Percentiles rank a stretch among this genome's conserved stretches.
Conservation (phyloP, 164 flowering plant genomes). For the Cinnamomum micranthum region DNA sequence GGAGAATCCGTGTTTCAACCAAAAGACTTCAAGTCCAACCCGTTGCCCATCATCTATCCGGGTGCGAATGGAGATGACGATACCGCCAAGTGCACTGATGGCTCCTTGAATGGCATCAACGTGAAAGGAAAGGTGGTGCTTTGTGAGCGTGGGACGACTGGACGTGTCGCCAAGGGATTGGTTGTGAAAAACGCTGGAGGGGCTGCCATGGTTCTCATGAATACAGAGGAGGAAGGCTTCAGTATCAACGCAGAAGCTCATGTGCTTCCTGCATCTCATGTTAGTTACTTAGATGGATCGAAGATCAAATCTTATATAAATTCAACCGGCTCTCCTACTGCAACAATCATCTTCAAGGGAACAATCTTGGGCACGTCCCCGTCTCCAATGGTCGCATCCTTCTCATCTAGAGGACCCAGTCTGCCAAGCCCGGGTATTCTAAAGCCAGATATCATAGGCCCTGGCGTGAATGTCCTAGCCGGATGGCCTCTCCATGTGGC, state of each 20-base stretch:
- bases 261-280: constrained; percentile 21
- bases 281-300: constrained; percentile 16
- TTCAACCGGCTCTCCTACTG: constrained; percentile 8
- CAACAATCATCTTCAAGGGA: constrained; percentile 21
- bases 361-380: constrained; percentile 28
- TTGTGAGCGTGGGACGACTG: constrained; percentile 16
- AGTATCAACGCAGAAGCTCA: not conserved
- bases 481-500: constrained; percentile 29
- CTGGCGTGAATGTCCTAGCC: constrained; percentile 31
- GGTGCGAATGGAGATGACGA: not conserved
- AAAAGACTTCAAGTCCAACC: not conserved
- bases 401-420: constrained; percentile 36
- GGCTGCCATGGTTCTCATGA: not conserved
- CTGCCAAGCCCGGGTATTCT: constrained; percentile 21
- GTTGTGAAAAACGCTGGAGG: constrained; percentile 5
- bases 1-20: constrained; percentile 35
- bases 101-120: not conserved
- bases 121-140: constrained; percentile 8
- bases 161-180: constrained; percentile 14
- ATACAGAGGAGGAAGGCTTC: not conserved
- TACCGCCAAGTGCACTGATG: not conserved
- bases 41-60: not conserved
- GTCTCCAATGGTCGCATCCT: constrained; percentile 30
- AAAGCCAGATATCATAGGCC: constrained; percentile 39
- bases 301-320: constrained; percentile 15